Percentiles rank a stretch among this genome's conserved stretches.
Conservation (phyloP, 1,284 basidiomycete species). For the Stygiomarasmius scandens region DNA sequence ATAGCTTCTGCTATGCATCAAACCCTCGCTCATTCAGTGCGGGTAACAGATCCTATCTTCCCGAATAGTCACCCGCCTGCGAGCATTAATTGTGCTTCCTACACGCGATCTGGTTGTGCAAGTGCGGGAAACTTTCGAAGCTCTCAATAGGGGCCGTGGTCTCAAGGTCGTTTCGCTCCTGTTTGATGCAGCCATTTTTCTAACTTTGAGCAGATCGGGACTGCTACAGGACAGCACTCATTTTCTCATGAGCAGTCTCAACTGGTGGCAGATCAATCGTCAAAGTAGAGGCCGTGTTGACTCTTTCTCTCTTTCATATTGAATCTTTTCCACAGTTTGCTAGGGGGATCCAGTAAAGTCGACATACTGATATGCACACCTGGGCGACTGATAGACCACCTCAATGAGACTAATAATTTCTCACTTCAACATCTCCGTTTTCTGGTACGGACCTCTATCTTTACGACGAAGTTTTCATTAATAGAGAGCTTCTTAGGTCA, state of each 20-base stretch:
- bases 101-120: conserved; percentile 95
- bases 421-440: conserved; percentile 93
- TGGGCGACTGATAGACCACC: conserved; percentile 92
- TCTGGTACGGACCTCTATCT: conserved; percentile 53
- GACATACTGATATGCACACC: conserved; percentile 97
- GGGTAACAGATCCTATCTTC: conserved; percentile 63
- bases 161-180: conserved; percentile 64
- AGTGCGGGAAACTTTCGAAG: conserved; percentile 91
- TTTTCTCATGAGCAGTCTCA: conserved; percentile 82
- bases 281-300: conserved; percentile 39
- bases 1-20: conserved; percentile 17
- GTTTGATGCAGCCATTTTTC: conserved; percentile 6
- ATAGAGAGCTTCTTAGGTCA: conserved; percentile 57
- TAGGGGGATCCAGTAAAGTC: conserved; percentile 83
- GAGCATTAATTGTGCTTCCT: conserved; percentile 92
- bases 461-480: conserved; percentile 3
- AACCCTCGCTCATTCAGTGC: conserved; percentile 7
- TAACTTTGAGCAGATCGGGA: conserved; percentile 60
- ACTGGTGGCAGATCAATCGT: conserved; percentile 57
- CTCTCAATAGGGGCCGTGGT: conserved; percentile 82
- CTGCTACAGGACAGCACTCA: conserved; percentile 82
- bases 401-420: conserved; percentile 87
- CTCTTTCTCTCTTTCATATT: not conserved
- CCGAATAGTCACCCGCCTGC: conserved; percentile 78
- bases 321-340: conserved; percentile 42